phyloP scores from a whole-genome alignment of 1,139 yeast species.

The Candida sp. region DNA sequence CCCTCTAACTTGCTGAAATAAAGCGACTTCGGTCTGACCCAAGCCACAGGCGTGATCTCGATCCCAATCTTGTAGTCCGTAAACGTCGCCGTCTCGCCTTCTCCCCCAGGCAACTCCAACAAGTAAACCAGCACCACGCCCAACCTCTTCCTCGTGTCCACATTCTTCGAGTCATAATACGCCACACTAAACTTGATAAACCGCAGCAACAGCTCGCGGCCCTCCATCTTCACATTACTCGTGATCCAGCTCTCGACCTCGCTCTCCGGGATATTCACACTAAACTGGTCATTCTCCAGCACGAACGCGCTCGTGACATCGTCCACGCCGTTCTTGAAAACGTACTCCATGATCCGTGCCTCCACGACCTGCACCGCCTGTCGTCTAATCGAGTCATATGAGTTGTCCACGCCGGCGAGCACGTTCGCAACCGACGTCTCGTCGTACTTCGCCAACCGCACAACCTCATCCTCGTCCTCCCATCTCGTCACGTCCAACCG shows the following conservation, averaged over 20 bases:
- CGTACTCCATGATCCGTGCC: conserved; percentile 25
- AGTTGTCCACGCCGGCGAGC: conserved; percentile 38
- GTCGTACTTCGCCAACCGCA: conserved; percentile 35
- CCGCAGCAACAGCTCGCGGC: conserved; percentile 12
- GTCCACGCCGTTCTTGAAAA: conserved; percentile 15
- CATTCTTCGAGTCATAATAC: conserved; percentile 25
- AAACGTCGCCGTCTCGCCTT: conserved; percentile 9
- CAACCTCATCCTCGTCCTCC: conserved; percentile 15
- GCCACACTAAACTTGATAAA: conserved; percentile 43
- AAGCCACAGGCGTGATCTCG: conserved; percentile 28
- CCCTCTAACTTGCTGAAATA: conserved; percentile 2
- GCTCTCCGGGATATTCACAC: conserved; percentile 24
- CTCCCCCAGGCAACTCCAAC: conserved; percentile 22
- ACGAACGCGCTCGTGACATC: conserved; percentile 18
- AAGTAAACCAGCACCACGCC: conserved; percentile 40
- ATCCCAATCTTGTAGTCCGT: conserved; percentile 27
- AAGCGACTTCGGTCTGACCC: conserved; percentile 6
- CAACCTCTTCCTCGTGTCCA: conserved; percentile 22
- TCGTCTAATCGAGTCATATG: conserved; percentile 36
- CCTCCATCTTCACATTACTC: conserved; percentile 13
- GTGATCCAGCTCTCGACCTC: conserved; percentile 36
- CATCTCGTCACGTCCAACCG: conserved; percentile 8
- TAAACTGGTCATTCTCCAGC: conserved; percentile 33
- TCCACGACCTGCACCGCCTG: conserved; percentile 34
- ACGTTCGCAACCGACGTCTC: conserved; percentile 36